Percentiles rank a stretch among this genome's conserved stretches.
Conservation (phyloP, 225 moss, liverwort and hornwort species). For the Physcomitrium patens region DNA sequence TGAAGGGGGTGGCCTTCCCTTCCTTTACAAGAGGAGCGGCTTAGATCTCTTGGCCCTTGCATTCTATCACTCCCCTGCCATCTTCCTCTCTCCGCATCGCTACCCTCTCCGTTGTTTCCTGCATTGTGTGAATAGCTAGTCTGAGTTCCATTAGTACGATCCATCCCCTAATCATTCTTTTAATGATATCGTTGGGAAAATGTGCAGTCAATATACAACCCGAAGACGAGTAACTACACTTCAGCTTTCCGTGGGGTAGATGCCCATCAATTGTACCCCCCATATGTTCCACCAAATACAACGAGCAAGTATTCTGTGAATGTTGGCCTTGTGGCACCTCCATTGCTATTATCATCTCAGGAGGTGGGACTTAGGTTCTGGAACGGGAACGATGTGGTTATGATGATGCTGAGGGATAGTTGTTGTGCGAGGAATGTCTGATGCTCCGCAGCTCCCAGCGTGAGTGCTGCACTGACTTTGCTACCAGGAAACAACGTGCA, state of each 20-base stretch:
- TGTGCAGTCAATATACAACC: slow-evolving; percentile 47
- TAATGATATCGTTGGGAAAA: too few species aligned
- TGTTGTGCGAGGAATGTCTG: background rate
- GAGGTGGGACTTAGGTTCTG: slow-evolving; percentile 53
- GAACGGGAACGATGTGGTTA: too few species aligned
- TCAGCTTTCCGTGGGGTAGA: slow-evolving; percentile 78
- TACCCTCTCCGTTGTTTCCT: too few species aligned
- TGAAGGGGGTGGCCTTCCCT: too few species aligned
- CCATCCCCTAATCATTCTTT: background rate
- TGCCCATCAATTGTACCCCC: slow-evolving; percentile 75
- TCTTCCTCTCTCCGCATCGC: too few species aligned
- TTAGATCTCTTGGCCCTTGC: too few species aligned
- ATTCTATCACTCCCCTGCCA: too few species aligned
- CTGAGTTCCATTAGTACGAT: background rate
- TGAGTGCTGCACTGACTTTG: slow-evolving; percentile 52
- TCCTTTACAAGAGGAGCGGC: too few species aligned
- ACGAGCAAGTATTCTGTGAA: slow-evolving; percentile 88
- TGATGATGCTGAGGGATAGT: fast-evolving
- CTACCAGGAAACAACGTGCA: slow-evolving; percentile 72
- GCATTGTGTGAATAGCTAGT: too few species aligned
- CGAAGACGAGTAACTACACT: slow-evolving; percentile 77
- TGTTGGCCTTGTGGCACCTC: slow-evolving; percentile 74
- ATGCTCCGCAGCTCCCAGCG: slow-evolving; percentile 45
- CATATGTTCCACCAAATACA: slow-evolving; percentile 66
- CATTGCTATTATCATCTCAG: slow-evolving; percentile 71